Base-by-base conservation (phyloP, 2,329 filamentous ascomycete species). In the Cladophialophora psammophila region DNA sequence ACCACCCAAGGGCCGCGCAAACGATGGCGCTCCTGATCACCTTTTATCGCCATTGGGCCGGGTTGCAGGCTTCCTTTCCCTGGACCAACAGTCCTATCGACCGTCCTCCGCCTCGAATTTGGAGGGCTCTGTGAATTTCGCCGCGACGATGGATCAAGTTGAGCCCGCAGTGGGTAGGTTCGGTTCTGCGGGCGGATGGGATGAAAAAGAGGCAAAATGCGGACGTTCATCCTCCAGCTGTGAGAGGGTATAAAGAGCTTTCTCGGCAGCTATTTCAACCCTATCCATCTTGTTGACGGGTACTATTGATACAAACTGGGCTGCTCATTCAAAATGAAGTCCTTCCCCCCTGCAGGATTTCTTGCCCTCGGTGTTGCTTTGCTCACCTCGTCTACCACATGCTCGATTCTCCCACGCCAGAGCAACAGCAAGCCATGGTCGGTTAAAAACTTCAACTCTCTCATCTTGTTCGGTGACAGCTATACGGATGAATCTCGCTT, bases 401-500 rank as follows among this genome's bases (percentile, higher is more conserved):
- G 52, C 40, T 48, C 48, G n/a, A 10, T 20, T 26, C 45, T 67
- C 32, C 65, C 65, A 1, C 60, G 65, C 1, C 65, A 67, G 35
- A 34, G 18, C 26, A 67, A 59, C 36, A 62, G 40, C 48, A 18
- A 38, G 26, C 72, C 67, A 15, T 76, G 75, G 75, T 68, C 71
- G 12, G 72, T 83, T 34, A 40, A 48, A 36, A 80, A 81, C 42
- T 88, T 92, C 74, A 83, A 86, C 34, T 89, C 87, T 58, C 76
- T 92, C 42, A 85, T 92, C 45, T 84, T 88, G 0, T 93, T 93
- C 74, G 90, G 91, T 12, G 90, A 93, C 76, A 92, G 89, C 77
- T 93, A 90, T 74, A 92, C 90, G 0, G 91, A 94, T 74, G 89
- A 93, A 73, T 87, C 85, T 12, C 86, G 91, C 9, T 76, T 91